phyloP scores from a whole-genome alignment of 139 green algal species.

The Picochlorum costavermella region DNA sequence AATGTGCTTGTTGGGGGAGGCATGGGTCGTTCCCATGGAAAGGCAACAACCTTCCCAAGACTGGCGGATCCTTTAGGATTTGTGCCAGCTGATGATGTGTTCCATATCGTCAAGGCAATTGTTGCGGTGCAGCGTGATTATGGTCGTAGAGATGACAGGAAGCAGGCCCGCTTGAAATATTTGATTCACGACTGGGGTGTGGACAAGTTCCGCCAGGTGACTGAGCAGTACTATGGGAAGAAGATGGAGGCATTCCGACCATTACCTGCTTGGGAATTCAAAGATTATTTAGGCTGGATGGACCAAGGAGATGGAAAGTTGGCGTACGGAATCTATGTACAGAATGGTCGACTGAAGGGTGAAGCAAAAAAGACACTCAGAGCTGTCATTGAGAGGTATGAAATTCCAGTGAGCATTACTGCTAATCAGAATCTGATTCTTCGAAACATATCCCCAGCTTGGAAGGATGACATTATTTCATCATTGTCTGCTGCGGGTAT shows the following conservation, averaged over 20 bases:
- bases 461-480: conserved; percentile 73
- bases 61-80: conserved; percentile 87
- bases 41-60: conserved; percentile 78
- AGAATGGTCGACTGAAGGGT: conserved; percentile 82
- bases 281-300: conserved; percentile 94
- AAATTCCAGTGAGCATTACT: conserved; percentile 64
- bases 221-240: conserved; percentile 97
- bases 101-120: conserved; percentile 92
- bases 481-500: conserved; percentile 49
- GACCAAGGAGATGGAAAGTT: conserved; percentile 88
- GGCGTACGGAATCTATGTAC: conserved; percentile 89
- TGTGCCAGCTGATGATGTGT: conserved; percentile 90
- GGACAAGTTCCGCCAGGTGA: conserved; percentile 83
- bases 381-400: conserved; percentile 69
- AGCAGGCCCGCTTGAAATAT: conserved; percentile 94
- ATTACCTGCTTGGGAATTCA: conserved; percentile 89
- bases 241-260: conserved; percentile 79
- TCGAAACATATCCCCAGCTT: conserved; percentile 72
- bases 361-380: conserved; percentile 79
- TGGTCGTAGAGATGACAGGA: conserved; percentile 91
- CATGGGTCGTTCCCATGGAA: conserved; percentile 74
- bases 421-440: conserved; percentile 93
- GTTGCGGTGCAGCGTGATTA: conserved; percentile 95
- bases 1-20: conserved; percentile 91
- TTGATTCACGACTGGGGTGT: conserved; percentile 92